Evolutionary conservation across 2,329 filamentous ascomycete species (phyloP).

Genomic region (Ceratocystis destructans): DNA sequence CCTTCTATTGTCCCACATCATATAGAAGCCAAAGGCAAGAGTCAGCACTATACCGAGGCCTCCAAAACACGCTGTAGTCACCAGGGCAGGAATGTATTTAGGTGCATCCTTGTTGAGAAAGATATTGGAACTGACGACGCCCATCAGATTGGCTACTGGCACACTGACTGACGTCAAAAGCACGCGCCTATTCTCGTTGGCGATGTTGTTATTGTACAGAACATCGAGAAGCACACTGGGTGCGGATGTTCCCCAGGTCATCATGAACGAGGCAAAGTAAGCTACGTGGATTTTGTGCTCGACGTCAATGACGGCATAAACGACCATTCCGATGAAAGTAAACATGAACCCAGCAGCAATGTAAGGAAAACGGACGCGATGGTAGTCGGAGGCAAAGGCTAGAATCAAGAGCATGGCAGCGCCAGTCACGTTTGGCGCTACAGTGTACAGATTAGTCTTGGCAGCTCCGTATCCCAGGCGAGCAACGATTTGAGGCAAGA

Average conservation of each 20-base stretch:
- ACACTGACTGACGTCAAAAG: slow-evolving; percentile 59
- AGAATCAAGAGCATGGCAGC: slow-evolving; percentile 58
- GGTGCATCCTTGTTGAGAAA: slow-evolving; percentile 51
- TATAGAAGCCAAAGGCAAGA: slow-evolving; percentile 42
- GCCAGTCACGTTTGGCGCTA: slow-evolving; percentile 64
- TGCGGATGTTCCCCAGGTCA: slow-evolving; percentile 66
- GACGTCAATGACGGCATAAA: slow-evolving; percentile 59
- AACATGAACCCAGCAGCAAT: slow-evolving; percentile 60
- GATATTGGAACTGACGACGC: slow-evolving; percentile 54
- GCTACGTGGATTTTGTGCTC: slow-evolving; percentile 47
- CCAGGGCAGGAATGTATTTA: slow-evolving; percentile 51
- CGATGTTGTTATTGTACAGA: slow-evolving; percentile 70
- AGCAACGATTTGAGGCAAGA: slow-evolving; percentile 42
- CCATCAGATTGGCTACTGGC: slow-evolving; percentile 64
- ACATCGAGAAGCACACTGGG: slow-evolving; percentile 55
- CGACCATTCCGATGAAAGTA: slow-evolving; percentile 65
- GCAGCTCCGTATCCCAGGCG: slow-evolving; percentile 36
- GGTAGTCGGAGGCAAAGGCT: slow-evolving; percentile 55
- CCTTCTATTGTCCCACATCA: slow-evolving; percentile 42
- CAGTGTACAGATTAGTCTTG: slow-evolving; percentile 65
- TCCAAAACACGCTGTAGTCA: slow-evolving; percentile 52
- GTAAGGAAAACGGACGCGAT: slow-evolving; percentile 57
- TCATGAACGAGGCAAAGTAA: slow-evolving; percentile 69
- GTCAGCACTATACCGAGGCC: slow-evolving; percentile 45
- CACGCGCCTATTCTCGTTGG: slow-evolving; percentile 58